A percentile compares a stretch with the other conserved stretches of the same genome.
Evolutionary conservation across 495 filamentous ascomycete genomes (phyloP).

Genomic region (Aspergillus ostianus): DNA sequence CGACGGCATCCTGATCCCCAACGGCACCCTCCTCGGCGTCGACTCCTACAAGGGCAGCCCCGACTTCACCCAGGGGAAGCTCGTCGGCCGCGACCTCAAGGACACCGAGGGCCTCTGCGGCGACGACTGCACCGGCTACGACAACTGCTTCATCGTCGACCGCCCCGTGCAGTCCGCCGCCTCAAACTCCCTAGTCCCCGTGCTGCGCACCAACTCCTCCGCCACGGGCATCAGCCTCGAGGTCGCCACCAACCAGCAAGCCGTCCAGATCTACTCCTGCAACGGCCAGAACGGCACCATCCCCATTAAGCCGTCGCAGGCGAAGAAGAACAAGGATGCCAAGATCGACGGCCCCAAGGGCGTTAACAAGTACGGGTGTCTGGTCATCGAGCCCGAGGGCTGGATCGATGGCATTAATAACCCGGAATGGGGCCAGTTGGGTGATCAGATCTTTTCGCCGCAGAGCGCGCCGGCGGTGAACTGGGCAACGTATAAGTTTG

Average conservation of each 20-base stretch:
- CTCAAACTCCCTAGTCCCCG: conserved; percentile 56
- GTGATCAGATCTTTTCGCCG: conserved; percentile 62
- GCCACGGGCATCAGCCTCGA: conserved; percentile 69
- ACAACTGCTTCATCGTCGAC: conserved; percentile 70
- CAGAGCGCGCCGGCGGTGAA: conserved; percentile 60
- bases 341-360: conserved; percentile 36
- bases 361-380: conserved; percentile 65
- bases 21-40: conserved; percentile 66
- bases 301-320: conserved; percentile 51
- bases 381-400: conserved; percentile 61
- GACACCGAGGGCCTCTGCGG: conserved; percentile 66
- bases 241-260: conserved; percentile 71
- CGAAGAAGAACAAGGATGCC: conserved; percentile 46
- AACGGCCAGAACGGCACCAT: conserved; percentile 67
- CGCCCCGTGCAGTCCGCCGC: conserved; percentile 63
- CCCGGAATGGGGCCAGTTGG: conserved; percentile 66
- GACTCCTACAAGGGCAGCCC: conserved; percentile 57
- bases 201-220: conserved; percentile 57
- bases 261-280: conserved; percentile 77
- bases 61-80: conserved; percentile 77
- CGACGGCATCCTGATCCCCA: conserved; percentile 76
- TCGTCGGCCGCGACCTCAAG: conserved; percentile 66
- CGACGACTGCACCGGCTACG: conserved; percentile 72
- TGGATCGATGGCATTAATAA: conserved; percentile 84
- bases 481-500: conserved; percentile 64